Conservation (phyloP, 495 filamentous ascomycete genomes). For the Hyaloscypha hepaticicola region DNA sequence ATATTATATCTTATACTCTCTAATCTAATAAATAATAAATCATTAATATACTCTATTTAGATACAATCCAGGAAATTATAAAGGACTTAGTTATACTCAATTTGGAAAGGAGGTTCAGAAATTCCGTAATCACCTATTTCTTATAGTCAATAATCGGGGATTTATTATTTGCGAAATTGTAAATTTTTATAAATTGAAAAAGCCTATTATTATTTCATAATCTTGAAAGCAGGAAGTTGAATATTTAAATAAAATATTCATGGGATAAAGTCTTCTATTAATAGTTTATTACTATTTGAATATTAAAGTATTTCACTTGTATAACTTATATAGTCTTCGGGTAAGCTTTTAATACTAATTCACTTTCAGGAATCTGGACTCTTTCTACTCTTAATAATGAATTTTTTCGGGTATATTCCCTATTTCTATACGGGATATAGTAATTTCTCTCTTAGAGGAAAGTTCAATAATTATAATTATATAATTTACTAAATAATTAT, state of each 20-base stretch:
- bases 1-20: not conserved
- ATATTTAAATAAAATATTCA: not conserved
- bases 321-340: no score
- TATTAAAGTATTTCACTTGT: no score
- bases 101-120: not conserved
- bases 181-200: not conserved
- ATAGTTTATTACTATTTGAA: no score
- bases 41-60: not conserved
- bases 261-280: not conserved
- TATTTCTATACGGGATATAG: not conserved
- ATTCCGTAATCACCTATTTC: not conserved
- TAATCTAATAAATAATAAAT: not conserved
- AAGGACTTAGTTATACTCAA: not conserved
- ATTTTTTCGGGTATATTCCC: no score
- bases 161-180: not conserved
- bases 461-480: not conserved
- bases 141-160: no score
- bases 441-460: not conserved
- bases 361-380: no score
- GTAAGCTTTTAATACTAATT: no score
- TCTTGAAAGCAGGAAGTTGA: not conserved
- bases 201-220: not conserved
- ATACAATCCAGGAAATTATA: not conserved
- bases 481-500: not conserved
- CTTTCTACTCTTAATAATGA: no score